Evolutionary conservation across 768 basidiomycete species (phyloP).

Genomic region (Infundibulicybe gibba): DNA sequence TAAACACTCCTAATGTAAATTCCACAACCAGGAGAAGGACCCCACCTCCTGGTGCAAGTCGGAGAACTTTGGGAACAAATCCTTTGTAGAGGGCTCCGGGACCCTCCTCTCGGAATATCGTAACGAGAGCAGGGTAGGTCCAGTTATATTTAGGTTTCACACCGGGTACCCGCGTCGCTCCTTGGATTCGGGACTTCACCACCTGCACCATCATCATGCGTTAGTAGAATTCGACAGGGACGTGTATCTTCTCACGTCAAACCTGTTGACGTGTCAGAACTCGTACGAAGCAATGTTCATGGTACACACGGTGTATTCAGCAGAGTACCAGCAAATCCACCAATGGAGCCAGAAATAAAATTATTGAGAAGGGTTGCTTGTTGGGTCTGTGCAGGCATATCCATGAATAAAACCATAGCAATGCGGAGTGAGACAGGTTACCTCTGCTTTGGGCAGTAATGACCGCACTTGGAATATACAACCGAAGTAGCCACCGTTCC

Average conservation of each 20-base stretch:
- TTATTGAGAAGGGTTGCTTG: constrained; percentile 82
- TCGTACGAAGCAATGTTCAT: background rate
- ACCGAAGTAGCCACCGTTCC: constrained; percentile 97
- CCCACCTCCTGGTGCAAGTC: constrained; percentile 94
- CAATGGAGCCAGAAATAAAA: constrained; percentile 85
- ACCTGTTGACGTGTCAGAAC: constrained; percentile 20
- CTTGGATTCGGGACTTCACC: constrained; percentile 95
- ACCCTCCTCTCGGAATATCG: constrained; percentile 87
- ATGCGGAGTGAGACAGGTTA: constrained; percentile 24
- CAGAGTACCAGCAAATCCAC: constrained; percentile 86
- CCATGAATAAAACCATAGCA: background rate
- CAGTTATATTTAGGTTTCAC: constrained; percentile 88
- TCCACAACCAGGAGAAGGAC: constrained; percentile 93
- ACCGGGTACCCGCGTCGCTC: constrained; percentile 58
- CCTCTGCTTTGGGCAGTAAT: constrained; percentile 83
- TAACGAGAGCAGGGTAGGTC: constrained; percentile 86
- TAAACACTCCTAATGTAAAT: constrained; percentile 74
- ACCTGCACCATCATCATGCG: background rate
- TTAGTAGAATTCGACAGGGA: background rate
- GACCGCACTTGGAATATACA: constrained; percentile 83
- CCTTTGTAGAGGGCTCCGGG: constrained; percentile 87
- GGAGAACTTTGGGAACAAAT: constrained; percentile 92
- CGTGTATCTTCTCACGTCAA: constrained; percentile 36
- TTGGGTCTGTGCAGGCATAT: constrained; percentile 39
- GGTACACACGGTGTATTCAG: constrained; percentile 84